Percentiles rank a stretch among this genome's conserved stretches.
These are phyloP conservation scores for Pythium periplocum DNA, from an alignment of 352 stramenopile species.

Conservation along the genomic window DNA sequence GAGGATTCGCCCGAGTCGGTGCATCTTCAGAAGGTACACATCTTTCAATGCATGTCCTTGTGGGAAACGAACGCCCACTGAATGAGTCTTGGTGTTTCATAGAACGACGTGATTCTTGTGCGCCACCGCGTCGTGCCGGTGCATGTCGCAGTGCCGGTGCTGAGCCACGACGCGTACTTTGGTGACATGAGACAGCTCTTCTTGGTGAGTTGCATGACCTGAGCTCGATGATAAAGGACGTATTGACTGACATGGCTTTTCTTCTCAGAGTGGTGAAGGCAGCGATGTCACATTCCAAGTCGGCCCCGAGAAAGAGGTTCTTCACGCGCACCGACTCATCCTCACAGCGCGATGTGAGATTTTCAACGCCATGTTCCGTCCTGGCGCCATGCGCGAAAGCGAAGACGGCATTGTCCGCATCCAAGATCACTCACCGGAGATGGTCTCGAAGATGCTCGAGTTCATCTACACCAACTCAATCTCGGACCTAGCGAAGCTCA, in stretches of 20 bases:
- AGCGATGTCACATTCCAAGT: conserved; percentile 76
- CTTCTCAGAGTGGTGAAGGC: conserved; percentile 37
- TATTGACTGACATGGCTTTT: too few relatives aligned
- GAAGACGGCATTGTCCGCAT: conserved; percentile 78
- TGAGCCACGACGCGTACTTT: conserved; percentile 76
- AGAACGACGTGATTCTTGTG: conserved; percentile 87
- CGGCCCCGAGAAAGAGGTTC: conserved; percentile 48
- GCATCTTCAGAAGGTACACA: conserved; percentile 70
- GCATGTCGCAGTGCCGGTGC: conserved; percentile 33
- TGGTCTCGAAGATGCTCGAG: conserved; percentile 90
- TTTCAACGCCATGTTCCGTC: conserved; percentile 87
- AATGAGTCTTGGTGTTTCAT: not conserved
- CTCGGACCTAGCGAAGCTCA: conserved; percentile 68
- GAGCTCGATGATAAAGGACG: too few relatives aligned
- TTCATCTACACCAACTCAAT: conserved; percentile 92
- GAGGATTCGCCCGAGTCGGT: conserved; percentile 84
- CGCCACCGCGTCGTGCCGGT: conserved; percentile 38
- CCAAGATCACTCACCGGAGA: conserved; percentile 70
- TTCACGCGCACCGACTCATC: conserved; percentile 66
- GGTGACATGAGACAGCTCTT: conserved; percentile 69
- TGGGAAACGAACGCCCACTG: too few relatives aligned
- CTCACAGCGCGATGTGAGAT: conserved; percentile 86
- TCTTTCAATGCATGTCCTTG: not conserved
- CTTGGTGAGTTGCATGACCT: conserved; percentile 20
- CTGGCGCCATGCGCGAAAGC: conserved; percentile 81